These are phyloP conservation scores for Craspedostauros australis DNA, from an alignment of 108 stramenopile species.

Conservation along the genomic window DNA sequence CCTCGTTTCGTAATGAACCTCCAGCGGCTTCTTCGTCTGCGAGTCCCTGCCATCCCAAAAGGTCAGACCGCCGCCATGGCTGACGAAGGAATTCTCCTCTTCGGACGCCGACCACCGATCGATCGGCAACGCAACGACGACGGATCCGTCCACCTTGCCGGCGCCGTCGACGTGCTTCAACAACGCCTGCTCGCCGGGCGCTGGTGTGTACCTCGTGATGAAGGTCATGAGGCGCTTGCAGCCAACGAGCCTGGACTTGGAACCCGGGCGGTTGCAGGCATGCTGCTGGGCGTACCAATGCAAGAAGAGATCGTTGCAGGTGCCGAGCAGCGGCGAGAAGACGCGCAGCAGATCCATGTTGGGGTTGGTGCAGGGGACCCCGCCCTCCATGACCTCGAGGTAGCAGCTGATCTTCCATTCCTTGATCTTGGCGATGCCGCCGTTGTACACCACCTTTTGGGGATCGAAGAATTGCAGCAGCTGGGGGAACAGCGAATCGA, in stretches of 20 bases:
- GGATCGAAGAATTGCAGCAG: slow-evolving; percentile 64
- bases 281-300: slow-evolving; percentile 83
- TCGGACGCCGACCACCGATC: slow-evolving; percentile 74
- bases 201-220: slow-evolving; percentile 83
- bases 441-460: slow-evolving; percentile 78
- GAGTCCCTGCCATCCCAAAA: slow-evolving; percentile 80
- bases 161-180: slow-evolving; percentile 87
- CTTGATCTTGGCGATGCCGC: slow-evolving; percentile 76
- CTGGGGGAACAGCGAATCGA: slow-evolving; percentile 65
- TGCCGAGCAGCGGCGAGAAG: slow-evolving; percentile 56
- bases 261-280: slow-evolving; percentile 42
- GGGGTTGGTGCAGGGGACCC: slow-evolving; percentile 77
- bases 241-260: neutral
- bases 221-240: slow-evolving; percentile 83
- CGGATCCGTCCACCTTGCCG: slow-evolving; percentile 81
- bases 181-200: slow-evolving; percentile 81
- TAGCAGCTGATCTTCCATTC: slow-evolving; percentile 90
- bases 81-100: slow-evolving; percentile 63
- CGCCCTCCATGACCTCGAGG: slow-evolving; percentile 84
- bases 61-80: slow-evolving; percentile 78
- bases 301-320: slow-evolving; percentile 67
- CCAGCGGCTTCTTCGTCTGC: slow-evolving; percentile 25
- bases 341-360: slow-evolving; percentile 36
- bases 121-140: slow-evolving; percentile 81
- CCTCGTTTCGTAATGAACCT: slow-evolving; percentile 77